Evolutionary conservation across 192 early-diverging fungal species (phyloP).

Genomic region (Obelidium mucronatum): DNA sequence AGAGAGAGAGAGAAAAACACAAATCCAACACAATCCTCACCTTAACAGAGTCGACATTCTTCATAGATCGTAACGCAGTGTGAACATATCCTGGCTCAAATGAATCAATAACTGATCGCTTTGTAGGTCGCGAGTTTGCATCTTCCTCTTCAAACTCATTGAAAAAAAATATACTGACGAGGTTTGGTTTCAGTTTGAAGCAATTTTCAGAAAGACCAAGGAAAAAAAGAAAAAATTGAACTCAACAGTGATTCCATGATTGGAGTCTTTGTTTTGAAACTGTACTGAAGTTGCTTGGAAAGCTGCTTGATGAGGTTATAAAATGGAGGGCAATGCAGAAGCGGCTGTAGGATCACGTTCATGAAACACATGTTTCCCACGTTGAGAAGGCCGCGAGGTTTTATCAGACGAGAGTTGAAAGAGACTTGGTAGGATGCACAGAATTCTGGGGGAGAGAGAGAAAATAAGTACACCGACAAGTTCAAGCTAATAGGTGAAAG

Average conservation of each 20-base stretch:
- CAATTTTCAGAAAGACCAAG: neutral
- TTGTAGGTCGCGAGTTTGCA: neutral
- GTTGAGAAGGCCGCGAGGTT: conserved; percentile 94
- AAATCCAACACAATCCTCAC: conserved; percentile 44
- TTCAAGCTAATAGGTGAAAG: neutral
- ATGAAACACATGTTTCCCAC: conserved; percentile 99
- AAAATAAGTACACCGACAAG: neutral
- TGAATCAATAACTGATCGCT: conserved; percentile 40
- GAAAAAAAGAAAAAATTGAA: conserved; percentile 13
- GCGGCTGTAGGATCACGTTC: conserved; percentile 95
- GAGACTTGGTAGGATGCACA: conserved; percentile 22
- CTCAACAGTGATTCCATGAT: conserved; percentile 85
- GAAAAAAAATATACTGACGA: conserved; percentile 1
- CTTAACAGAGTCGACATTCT: conserved; percentile 81
- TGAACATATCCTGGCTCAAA: conserved; percentile 97
- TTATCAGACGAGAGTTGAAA: conserved; percentile 41
- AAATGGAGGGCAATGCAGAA: conserved; percentile 91
- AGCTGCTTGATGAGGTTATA: conserved; percentile 83
- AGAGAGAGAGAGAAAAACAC: conserved; percentile 30
- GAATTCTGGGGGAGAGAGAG: conserved; percentile 8
- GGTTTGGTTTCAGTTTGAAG: neutral
- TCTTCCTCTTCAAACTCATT: conserved; percentile 26
- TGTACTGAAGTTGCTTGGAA: conserved; percentile 68
- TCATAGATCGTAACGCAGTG: conserved; percentile 73
- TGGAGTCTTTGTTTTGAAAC: conserved; percentile 78